Base-by-base conservation (phyloP, 2,329 filamentous ascomycete species). In the Pseudocercospora fijiensis region DNA sequence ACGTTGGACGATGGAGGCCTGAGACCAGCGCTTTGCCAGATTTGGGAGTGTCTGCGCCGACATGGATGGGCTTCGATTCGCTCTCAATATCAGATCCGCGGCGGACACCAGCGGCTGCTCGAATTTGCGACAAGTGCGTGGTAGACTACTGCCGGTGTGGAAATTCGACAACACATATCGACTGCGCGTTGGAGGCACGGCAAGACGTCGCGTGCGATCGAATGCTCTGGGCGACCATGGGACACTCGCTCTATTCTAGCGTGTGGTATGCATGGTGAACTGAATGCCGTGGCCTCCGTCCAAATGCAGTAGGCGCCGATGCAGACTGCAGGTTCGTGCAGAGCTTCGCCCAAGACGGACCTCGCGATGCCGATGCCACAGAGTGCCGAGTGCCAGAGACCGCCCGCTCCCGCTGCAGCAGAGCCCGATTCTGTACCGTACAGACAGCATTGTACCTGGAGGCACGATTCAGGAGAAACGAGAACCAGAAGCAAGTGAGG, bases 101-200 rank as follows among this genome's bases (percentile, higher is more conserved):
- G 26, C 49, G 49, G 49, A n/a, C 22, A 20, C 24, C 49, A 53
- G 49, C 49, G 49, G 49, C 49, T 53, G 49, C 26, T 28, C 45
- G 2, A n/a, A 13, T 16, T 28, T 10, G 22, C 7, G 49, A 53
- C 18, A 3, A 53, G 4, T 18, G 5, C 16, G 26, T 53, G 49
- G 49, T 53, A 53, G 10, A 24, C 49, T 53, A 53, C 49, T 53
- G 49, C 49, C 20, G 49, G 24, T 30, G 49, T 53, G 49, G 49
- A 30, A 53, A 53, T 30, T 53, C 26, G 11, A 30, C 6, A 9
- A n/a, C 26, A 28, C 26, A 24, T 53, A 8, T 53, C 22, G 49
- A n/a, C 22, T 11, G 49, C 20, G 26, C 16, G 28, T 26, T 8
- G 16, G 49, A 53, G 49, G 49, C 49, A 53, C 49, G 7, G 26